Percentiles rank a stretch among this genome's conserved stretches.
phyloP scores from a whole-genome alignment of 1,284 basidiomycete species.

The Leccinum pallidistipes region DNA sequence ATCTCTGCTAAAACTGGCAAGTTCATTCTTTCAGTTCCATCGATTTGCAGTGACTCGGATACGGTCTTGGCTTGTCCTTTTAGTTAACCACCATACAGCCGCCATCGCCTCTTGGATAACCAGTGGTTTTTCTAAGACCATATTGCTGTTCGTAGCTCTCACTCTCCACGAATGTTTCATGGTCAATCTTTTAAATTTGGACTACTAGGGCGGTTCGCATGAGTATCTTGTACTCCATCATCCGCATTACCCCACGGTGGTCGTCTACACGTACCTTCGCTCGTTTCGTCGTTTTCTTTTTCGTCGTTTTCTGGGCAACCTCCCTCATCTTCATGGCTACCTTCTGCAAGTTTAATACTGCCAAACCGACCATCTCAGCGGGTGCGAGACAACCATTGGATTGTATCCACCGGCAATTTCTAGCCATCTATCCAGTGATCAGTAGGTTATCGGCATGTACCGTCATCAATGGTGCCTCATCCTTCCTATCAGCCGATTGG shows the following conservation, averaged over 20 bases:
- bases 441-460: not conserved
- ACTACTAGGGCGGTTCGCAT: not conserved
- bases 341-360: not conserved
- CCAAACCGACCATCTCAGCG: not conserved
- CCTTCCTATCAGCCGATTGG: not conserved
- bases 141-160: not conserved
- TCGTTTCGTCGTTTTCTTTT: not conserved
- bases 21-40: not conserved
- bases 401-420: not conserved
- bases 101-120: not conserved
- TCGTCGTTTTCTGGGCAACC: not conserved
- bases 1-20: not conserved
- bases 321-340: not conserved
- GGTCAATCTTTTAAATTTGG: not conserved
- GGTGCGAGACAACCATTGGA: not conserved
- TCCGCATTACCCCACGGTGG: not conserved
- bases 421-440: not conserved
- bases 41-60: not conserved
- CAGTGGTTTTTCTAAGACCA: not conserved
- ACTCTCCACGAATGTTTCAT: not conserved
- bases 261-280: not conserved
- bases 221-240: not conserved
- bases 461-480: not conserved
- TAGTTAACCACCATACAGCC: not conserved
- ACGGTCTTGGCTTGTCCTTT: not conserved